Evolutionary conservation across 192 early-diverging fungal genomes (phyloP), one percentile per base, ranked within the genome.

Genomic region (Glomus cerebriforme): DNA sequence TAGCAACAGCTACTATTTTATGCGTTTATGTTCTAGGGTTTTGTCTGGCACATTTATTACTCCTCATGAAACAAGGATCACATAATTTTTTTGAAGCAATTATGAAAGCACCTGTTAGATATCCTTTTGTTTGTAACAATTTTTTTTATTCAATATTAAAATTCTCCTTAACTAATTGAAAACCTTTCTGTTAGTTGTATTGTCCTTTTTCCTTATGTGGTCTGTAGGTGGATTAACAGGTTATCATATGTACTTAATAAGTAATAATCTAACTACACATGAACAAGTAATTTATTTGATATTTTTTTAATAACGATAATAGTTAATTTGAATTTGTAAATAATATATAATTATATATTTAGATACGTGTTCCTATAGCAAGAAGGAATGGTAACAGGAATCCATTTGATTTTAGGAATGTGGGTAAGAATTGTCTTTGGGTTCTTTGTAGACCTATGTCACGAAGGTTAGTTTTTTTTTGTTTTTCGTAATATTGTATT

Each of bases 191-290:
- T 84, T 96, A 71, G 76, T 92, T 31, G 83, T 97, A 59, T 84
- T 94, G 29, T 75, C 86, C 6, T 84, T 90, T 45, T 27, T 95
- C 39, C 86, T 92, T 63, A 88, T 85, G 9, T 90, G 87, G 86
- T 88, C 88, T 24, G 87, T 98, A 0, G 87, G 92, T 34, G 90
- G 93, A 10, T 84, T 98, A 82, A 87, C 93, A 9, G 78, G 79
- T 0, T 96, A 95, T 82, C 96, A 97, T 77, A 90, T 87, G 47
- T 89, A 89, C 79, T 82, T 98, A 31, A 87, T 90, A 19, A 85
- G 86, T 32, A 84, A 86, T 27, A 94, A 93, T 75, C 79, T 95
- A n/a, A 96, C 96, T 10, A 98, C 96, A 0, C 95, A 97, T 81
- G 96, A 98, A 83, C 90, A 95, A 73, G 85, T 95, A 45, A 64